Conservation (phyloP, 306 rosid species). For the Prunus padus region DNA sequence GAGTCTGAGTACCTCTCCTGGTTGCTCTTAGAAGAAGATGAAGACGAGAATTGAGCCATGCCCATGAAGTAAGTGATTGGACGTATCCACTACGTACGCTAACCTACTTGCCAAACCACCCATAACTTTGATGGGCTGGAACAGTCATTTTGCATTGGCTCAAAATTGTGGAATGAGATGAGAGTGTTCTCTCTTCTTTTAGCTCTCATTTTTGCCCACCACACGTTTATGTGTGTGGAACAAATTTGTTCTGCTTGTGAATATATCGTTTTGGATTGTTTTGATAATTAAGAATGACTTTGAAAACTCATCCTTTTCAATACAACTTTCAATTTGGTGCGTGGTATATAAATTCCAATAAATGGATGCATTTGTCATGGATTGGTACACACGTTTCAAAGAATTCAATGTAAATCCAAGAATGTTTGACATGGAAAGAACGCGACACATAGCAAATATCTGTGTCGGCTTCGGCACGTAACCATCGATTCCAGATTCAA, state of each 20-base stretch:
- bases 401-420: conserved; percentile 8
- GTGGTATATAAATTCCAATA: too few relatives aligned
- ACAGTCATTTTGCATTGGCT: too few relatives aligned
- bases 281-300: too few relatives aligned
- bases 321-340: not conserved
- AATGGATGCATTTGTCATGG: not conserved
- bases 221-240: too few relatives aligned
- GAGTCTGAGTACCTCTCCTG: conserved; percentile 19
- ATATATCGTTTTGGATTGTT: too few relatives aligned
- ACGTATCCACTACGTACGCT: not conserved
- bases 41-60: conserved; percentile 1
- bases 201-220: too few relatives aligned
- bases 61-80: not conserved
- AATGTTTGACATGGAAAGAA: not conserved
- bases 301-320: too few relatives aligned
- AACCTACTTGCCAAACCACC: not conserved
- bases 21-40: conserved; percentile 30
- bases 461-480: not conserved
- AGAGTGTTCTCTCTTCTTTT: too few relatives aligned
- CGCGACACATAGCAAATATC: not conserved
- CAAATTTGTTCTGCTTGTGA: too few relatives aligned
- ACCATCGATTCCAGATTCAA: not conserved
- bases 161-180: too few relatives aligned
- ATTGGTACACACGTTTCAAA: not conserved
- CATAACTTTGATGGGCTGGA: too few relatives aligned